Evolutionary conservation across 2,329 filamentous ascomycete genomes (phyloP).

Genomic region (Apiospora kogelbergensis): DNA sequence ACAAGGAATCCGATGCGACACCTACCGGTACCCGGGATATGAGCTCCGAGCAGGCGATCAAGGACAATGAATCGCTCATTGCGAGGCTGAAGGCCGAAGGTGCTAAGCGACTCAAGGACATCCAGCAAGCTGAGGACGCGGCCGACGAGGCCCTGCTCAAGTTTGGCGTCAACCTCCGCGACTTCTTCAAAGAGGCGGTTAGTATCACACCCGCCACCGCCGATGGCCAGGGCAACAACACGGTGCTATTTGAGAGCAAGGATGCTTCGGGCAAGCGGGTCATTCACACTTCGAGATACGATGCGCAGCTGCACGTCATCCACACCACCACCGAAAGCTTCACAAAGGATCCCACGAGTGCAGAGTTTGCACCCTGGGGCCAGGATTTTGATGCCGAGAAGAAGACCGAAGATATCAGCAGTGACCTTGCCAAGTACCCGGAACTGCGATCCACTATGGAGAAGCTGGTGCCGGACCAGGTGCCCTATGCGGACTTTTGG

Average conservation of each 20-base stretch:
- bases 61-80: conserved; percentile 65
- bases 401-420: conserved; percentile 81
- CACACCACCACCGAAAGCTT: conserved; percentile 84
- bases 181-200: conserved; percentile 89
- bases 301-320: conserved; percentile 93
- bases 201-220: conserved; percentile 69
- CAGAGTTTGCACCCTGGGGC: conserved; percentile 74
- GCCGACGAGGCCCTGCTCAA: conserved; percentile 92
- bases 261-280: conserved; percentile 87
- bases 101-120: conserved; percentile 79
- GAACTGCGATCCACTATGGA: conserved; percentile 91
- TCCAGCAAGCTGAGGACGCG: conserved; percentile 90
- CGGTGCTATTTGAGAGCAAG: conserved; percentile 90
- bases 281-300: conserved; percentile 91
- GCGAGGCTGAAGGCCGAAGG: conserved; percentile 76
- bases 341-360: conserved; percentile 73
- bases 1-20: conserved; percentile 39
- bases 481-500: conserved; percentile 92
- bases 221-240: conserved; percentile 48
- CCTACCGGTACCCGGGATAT: conserved; percentile 42
- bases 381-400: conserved; percentile 75
- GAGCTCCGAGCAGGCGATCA: conserved; percentile 42
- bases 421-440: conserved; percentile 80
- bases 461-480: conserved; percentile 86
- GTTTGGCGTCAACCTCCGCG: conserved; percentile 85